Percentiles rank a stretch among this genome's conserved stretches.
phyloP scores from a whole-genome alignment of 2,329 filamentous ascomycete species.

The Paecilomyces sp. region DNA sequence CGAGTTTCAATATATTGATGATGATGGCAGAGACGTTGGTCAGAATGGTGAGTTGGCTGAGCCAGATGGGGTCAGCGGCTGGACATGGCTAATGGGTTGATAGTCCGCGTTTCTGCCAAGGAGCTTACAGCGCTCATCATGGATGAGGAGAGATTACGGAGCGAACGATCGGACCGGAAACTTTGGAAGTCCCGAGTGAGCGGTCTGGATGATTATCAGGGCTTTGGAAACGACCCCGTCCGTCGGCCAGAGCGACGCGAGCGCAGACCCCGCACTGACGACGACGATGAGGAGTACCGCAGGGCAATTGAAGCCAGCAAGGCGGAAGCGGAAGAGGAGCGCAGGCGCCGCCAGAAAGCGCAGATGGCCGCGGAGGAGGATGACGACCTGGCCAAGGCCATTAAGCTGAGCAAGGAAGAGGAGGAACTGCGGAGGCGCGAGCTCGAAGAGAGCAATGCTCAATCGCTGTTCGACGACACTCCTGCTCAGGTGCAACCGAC shows the following conservation, averaged over 20 bases:
- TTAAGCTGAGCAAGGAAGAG: constrained; percentile 92
- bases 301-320: constrained; percentile 93
- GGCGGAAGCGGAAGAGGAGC: constrained; percentile 86
- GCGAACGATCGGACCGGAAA: constrained; percentile 84
- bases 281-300: constrained; percentile 84
- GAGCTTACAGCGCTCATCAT: constrained; percentile 86
- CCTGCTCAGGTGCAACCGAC: constrained; percentile 68
- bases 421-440: constrained; percentile 75
- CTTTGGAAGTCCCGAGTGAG: constrained; percentile 95
- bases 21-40: constrained; percentile 90
- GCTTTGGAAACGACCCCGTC: constrained; percentile 34
- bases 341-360: constrained; percentile 58
- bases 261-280: constrained; percentile 53
- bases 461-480: constrained; percentile 80
- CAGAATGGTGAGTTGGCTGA: constrained; percentile 68
- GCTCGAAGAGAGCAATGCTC: constrained; percentile 76
- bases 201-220: constrained; percentile 71
- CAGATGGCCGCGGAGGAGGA: constrained; percentile 63
- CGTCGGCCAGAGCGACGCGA: constrained; percentile 40
- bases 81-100: neutral
- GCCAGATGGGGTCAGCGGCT: neutral
- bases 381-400: constrained; percentile 88
- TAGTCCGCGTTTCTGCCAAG: constrained; percentile 92
- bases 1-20: constrained; percentile 94
- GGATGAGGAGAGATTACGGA: constrained; percentile 86